phyloP scores from a whole-genome alignment of 352 stramenopile genomes.

The Plasmopara viticola region DNA sequence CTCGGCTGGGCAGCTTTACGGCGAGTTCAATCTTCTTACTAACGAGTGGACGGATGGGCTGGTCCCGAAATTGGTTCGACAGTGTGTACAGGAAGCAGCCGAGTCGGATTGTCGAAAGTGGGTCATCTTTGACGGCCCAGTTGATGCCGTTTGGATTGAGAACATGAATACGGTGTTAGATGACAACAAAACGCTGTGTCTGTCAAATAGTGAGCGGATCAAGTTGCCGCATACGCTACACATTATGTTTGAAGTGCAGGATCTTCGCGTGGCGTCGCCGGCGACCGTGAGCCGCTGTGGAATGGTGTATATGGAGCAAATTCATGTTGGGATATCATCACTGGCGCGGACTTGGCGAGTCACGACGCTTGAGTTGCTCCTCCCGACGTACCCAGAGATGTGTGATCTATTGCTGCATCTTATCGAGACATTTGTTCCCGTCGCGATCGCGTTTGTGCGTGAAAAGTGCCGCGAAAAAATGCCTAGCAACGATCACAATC shows the following conservation, averaged over 20 bases:
- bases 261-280: conserved; percentile 83
- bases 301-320: conserved; percentile 92
- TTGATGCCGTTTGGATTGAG: conserved; percentile 91
- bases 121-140: conserved; percentile 87
- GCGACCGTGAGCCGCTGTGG: conserved; percentile 86
- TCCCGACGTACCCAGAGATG: conserved; percentile 43
- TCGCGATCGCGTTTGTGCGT: conserved; percentile 83
- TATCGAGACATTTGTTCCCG: conserved; percentile 77
- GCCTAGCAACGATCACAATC: conserved; percentile 80
- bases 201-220: conserved; percentile 85
- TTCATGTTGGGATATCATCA: conserved; percentile 74
- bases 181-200: conserved; percentile 84
- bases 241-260: conserved; percentile 93
- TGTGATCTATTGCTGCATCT: conserved; percentile 63
- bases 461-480: conserved; percentile 87
- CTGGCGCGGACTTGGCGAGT: conserved; percentile 71
- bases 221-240: conserved; percentile 82
- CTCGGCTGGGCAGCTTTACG: conserved; percentile 92
- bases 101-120: conserved; percentile 85
- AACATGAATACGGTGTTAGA: conserved; percentile 90
- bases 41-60: conserved; percentile 93
- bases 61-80: conserved; percentile 89
- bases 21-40: conserved; percentile 91
- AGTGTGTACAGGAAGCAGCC: conserved; percentile 73
- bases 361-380: conserved; percentile 64